Evolutionary conservation across 2,329 filamentous ascomycete genomes (phyloP).

Genomic region (Polytolypa hystricis): DNA sequence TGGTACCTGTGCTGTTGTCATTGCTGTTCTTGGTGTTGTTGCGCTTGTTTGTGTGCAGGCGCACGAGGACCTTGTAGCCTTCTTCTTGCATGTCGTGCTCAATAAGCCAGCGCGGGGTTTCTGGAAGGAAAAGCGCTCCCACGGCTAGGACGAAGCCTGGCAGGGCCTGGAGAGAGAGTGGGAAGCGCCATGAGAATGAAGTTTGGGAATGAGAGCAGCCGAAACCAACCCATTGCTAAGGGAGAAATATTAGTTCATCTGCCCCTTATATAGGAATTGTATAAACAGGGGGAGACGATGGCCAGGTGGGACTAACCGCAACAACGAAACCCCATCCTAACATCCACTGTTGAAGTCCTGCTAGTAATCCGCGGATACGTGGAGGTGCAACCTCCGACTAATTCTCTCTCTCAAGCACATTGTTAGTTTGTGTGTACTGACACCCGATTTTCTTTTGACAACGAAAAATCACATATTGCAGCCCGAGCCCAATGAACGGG

Average conservation of each 20-base stretch:
- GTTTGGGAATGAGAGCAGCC: constrained; percentile 30
- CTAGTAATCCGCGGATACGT: constrained; percentile 29
- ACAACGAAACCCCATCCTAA: constrained; percentile 33
- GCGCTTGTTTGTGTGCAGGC: constrained; percentile 22
- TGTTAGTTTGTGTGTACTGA: background rate
- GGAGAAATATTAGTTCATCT: background rate
- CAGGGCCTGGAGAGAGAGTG: constrained; percentile 26
- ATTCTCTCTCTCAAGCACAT: background rate
- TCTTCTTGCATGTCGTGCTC: constrained; percentile 27
- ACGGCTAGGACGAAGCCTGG: constrained; percentile 28
- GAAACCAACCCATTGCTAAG: constrained; percentile 36
- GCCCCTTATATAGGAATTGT: background rate
- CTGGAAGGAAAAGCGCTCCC: constrained; percentile 25
- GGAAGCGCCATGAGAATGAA: constrained; percentile 27
- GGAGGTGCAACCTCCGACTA: constrained; percentile 31
- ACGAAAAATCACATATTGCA: too few relatives aligned
- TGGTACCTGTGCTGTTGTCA: too few relatives aligned
- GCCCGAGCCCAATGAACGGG: too few relatives aligned
- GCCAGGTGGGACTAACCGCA: constrained; percentile 27
- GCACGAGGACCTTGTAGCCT: constrained; percentile 23
- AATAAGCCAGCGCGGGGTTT: constrained; percentile 25
- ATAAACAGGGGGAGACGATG: background rate
- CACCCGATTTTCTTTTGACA: background rate
- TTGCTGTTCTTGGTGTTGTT: constrained; percentile 21
- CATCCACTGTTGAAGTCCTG: constrained; percentile 37